A percentile compares a stretch with the other conserved stretches of the same genome.
Evolutionary conservation across 148 eudicot species (phyloP).

Genomic region (Nepenthes mirabilis): DNA sequence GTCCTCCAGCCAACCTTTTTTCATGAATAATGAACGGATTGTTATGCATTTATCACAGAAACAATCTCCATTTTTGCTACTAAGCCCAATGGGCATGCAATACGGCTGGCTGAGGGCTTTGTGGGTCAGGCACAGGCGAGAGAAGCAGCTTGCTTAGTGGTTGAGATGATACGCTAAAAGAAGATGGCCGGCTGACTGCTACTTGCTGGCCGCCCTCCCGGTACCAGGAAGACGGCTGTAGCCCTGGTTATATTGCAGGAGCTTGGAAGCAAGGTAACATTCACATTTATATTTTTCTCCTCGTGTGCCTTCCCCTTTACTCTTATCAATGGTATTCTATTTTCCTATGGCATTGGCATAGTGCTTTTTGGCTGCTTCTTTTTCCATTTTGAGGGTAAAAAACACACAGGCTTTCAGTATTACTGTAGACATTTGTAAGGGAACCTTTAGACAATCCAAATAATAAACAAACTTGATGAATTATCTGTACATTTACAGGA

Average conservation of each 20-base stretch:
- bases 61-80: neutral
- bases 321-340: too few relatives aligned
- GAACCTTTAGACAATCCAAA: too few relatives aligned
- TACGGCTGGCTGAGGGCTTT: constrained; percentile 70
- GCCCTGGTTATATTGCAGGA: constrained; percentile 88
- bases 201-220: constrained; percentile 81
- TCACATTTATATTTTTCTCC: too few relatives aligned
- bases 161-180: constrained; percentile 89
- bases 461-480: too few relatives aligned
- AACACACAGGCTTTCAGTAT: too few relatives aligned
- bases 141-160: constrained; percentile 80
- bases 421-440: too few relatives aligned
- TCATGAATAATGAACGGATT: neutral
- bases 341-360: too few relatives aligned
- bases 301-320: too few relatives aligned
- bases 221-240: constrained; percentile 83
- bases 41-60: neutral
- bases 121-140: constrained; percentile 75
- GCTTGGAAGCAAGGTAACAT: constrained; percentile 74
- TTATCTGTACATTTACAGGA: too few relatives aligned
- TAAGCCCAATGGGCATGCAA: constrained; percentile 57
- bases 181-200: constrained; percentile 84
- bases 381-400: too few relatives aligned
- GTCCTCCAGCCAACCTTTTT: neutral
- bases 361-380: too few relatives aligned